These are phyloP conservation scores for Sporothrix dimorphospora DNA, from an alignment of 2,329 filamentous ascomycete genomes.

Conservation along the genomic window DNA sequence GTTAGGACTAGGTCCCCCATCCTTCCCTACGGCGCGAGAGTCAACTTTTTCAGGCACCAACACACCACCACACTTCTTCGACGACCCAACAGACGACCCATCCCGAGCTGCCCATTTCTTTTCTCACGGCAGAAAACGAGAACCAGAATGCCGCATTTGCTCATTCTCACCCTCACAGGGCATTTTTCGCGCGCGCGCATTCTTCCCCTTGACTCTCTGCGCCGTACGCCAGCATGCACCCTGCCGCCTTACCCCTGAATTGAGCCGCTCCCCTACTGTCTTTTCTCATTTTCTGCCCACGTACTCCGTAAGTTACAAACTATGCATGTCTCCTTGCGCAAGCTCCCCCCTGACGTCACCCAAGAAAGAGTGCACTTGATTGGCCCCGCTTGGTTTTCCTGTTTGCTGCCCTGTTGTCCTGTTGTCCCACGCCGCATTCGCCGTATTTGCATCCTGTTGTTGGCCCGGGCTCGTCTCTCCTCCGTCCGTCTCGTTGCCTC, in stretches of 20 bases:
- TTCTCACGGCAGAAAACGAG: neutral
- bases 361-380: neutral
- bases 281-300: too few species aligned
- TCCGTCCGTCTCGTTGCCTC: neutral
- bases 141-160: neutral
- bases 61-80: neutral
- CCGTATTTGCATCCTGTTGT: neutral
- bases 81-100: neutral
- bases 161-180: neutral
- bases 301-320: too few species aligned
- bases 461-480: neutral
- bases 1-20: neutral
- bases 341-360: neutral
- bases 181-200: neutral
- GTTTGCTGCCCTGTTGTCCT: neutral
- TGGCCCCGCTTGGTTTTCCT: neutral
- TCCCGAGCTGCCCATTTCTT: neutral
- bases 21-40: neutral
- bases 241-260: slow-evolving; percentile 20
- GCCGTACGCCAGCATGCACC: neutral
- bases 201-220: neutral
- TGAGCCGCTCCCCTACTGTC: too few species aligned
- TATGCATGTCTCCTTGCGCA: neutral
- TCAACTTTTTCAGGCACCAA: neutral
- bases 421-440: slow-evolving; percentile 7